Evolutionary conservation across 148 eudicot species (phyloP).

Genomic region (Agrostemma githago): DNA sequence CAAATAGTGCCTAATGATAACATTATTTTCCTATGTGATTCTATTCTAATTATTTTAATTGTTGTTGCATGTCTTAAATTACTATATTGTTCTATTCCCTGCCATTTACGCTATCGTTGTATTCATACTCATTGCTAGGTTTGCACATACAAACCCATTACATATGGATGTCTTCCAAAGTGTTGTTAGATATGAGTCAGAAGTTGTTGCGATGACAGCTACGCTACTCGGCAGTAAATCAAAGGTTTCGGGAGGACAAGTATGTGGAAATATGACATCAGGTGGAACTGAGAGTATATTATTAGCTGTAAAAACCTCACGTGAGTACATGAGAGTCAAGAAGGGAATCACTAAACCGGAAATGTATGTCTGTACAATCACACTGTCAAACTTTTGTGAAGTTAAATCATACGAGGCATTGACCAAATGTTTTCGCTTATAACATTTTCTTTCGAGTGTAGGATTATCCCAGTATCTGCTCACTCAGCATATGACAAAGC

Average conservation of each 20-base stretch:
- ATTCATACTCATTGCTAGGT: slow-evolving; percentile 44
- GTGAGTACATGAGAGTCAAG: slow-evolving; percentile 86
- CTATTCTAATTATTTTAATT: not conserved
- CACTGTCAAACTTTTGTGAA: not conserved
- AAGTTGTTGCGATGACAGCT: slow-evolving; percentile 98
- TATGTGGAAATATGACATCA: slow-evolving; percentile 99
- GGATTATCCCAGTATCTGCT: slow-evolving; percentile 94
- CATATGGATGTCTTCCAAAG: slow-evolving; percentile 94
- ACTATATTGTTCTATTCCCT: not conserved
- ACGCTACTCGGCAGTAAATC: slow-evolving; percentile 81
- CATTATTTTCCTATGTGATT: not conserved
- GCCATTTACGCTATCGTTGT: not conserved
- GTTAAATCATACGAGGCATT: not conserved
- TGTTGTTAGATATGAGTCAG: slow-evolving; percentile 73
- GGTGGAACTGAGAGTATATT: slow-evolving; percentile 98
- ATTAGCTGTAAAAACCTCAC: slow-evolving; percentile 85
- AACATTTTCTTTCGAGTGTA: slow-evolving; percentile 26
- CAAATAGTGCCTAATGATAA: not conserved
- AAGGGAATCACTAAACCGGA: slow-evolving; percentile 77
- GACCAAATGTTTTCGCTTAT: slow-evolving; percentile 12
- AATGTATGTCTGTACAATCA: slow-evolving; percentile 47
- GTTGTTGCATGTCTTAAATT: slow-evolving; percentile 1
- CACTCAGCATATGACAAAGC: slow-evolving; percentile 99
- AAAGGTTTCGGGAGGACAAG: slow-evolving; percentile 77
- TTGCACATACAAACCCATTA: slow-evolving; percentile 97